A percentile compares a stretch with the other conserved stretches of the same genome.
Evolutionary conservation across 169 alveolate genomes (phyloP).

Genomic region (Plasmodium relictum): DNA sequence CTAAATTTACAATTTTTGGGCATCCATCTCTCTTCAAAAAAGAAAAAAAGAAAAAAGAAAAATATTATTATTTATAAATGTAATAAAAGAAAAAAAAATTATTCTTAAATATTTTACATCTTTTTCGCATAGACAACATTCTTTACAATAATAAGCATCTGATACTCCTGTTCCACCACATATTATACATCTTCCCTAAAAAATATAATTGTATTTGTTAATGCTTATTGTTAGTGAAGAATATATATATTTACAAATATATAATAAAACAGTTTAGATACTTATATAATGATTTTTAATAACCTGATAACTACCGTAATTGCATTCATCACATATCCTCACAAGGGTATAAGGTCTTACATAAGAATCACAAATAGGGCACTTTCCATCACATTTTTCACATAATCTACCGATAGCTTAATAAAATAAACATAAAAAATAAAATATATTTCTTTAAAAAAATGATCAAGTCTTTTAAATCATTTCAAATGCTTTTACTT

Average conservation of each 20-base stretch:
- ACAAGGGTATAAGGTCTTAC: constrained; percentile 98
- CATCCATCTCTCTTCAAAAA: constrained; percentile 96
- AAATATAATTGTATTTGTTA: neutral
- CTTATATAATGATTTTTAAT: neutral
- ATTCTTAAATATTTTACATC: constrained; percentile 87
- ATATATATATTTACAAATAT: neutral
- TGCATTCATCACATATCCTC: constrained; percentile 98
- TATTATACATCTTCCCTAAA: constrained; percentile 98
- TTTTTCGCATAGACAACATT: constrained; percentile 97
- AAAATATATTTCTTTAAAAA: neutral
- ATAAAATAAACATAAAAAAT: constrained; percentile 7
- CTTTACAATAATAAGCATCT: constrained; percentile 99
- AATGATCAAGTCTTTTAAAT: neutral
- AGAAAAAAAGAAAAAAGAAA: constrained; percentile 1
- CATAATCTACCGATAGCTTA: constrained; percentile 98
- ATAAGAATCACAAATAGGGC: constrained; percentile 99
- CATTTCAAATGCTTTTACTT: neutral
- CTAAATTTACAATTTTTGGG: constrained; percentile 98
- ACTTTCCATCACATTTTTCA: constrained; percentile 98
- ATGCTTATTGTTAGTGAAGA: neutral
- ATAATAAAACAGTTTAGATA: neutral
- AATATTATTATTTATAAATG: no score
- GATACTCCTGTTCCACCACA: constrained; percentile 99
- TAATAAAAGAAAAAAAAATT: neutral
- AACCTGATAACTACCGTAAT: constrained; percentile 96